These are phyloP conservation scores for Cadophora sp. DNA, from an alignment of 2,329 filamentous ascomycete genomes.

Conservation along the genomic window DNA sequence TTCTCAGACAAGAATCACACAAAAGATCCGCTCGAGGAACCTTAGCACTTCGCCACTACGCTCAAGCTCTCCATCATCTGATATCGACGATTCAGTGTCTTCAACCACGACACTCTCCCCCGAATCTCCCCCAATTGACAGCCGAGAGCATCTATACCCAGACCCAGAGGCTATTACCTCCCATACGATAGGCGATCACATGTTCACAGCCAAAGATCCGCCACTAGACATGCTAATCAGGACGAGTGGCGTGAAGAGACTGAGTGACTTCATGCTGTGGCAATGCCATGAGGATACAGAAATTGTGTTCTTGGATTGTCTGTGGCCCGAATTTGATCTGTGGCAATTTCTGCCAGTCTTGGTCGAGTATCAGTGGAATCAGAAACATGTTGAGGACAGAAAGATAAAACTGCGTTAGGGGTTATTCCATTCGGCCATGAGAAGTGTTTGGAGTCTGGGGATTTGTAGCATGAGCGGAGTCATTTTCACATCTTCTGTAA, in stretches of 20 bases:
- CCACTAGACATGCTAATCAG: conserved; percentile 90
- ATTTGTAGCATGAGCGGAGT: background rate
- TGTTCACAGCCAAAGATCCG: conserved; percentile 85
- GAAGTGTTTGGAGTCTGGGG: background rate
- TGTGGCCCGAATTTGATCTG: conserved; percentile 96
- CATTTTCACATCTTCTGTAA: conserved; percentile 1
- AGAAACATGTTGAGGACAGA: conserved; percentile 46
- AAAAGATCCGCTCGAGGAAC: conserved; percentile 79
- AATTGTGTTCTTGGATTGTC: conserved; percentile 87
- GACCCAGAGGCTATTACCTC: conserved; percentile 89
- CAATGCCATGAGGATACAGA: conserved; percentile 93
- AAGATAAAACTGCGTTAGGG: conserved; percentile 36
- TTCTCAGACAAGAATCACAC: conserved; percentile 84
- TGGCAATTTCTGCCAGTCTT: conserved; percentile 93
- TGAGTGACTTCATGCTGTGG: conserved; percentile 99
- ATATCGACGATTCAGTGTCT: conserved; percentile 59
- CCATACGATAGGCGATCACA: conserved; percentile 81
- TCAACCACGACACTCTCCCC: conserved; percentile 61
- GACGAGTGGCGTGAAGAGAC: conserved; percentile 88
- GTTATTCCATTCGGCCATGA: background rate
- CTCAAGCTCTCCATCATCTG: conserved; percentile 56
- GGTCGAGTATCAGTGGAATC: conserved; percentile 82
- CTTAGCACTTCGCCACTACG: conserved; percentile 45
- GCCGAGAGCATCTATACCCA: conserved; percentile 52
- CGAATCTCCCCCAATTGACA: conserved; percentile 43